Percentiles rank a stretch among this genome's conserved stretches.
These are phyloP conservation scores for Citrus maxima DNA, from an alignment of 345 rosid species.

Conservation along the genomic window DNA sequence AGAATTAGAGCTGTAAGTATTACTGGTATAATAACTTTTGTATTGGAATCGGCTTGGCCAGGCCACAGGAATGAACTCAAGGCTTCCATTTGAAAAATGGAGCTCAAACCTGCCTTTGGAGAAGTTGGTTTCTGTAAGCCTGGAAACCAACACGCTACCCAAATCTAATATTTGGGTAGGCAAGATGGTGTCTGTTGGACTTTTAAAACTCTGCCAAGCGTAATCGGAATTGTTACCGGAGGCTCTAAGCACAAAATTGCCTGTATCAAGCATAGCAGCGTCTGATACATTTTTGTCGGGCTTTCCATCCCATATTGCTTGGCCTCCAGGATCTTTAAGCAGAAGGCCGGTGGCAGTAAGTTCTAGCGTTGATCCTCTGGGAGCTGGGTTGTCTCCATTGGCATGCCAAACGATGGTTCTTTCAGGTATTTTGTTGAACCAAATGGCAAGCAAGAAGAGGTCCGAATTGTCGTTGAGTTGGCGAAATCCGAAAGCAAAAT, in stretches of 20 bases:
- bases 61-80: constrained; percentile 16
- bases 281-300: background rate
- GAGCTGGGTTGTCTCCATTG: constrained; percentile 16
- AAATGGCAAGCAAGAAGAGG: constrained; percentile 29
- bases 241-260: constrained; percentile 38
- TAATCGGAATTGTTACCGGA: background rate
- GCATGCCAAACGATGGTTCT: constrained; percentile 32
- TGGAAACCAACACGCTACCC: constrained; percentile 16
- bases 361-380: constrained; percentile 26
- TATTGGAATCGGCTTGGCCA: constrained; percentile 17
- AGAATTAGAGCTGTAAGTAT: background rate
- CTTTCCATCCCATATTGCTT: background rate
- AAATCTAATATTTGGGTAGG: constrained; percentile 29
- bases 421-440: constrained; percentile 32
- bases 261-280: constrained; percentile 28
- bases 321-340: constrained; percentile 18
- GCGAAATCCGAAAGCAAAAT: constrained; percentile 29
- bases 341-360: constrained; percentile 15
- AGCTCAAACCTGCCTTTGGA: constrained; percentile 31
- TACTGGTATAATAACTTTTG: constrained; percentile 14
- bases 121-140: constrained; percentile 8
- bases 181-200: constrained; percentile 41
- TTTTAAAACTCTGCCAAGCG: constrained; percentile 39
- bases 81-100: constrained; percentile 14
- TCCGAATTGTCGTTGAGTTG: constrained; percentile 6